A percentile compares a stretch with the other conserved stretches of the same genome.
phyloP scores from a whole-genome alignment of 2,329 filamentous ascomycete species.

The Shiraia sp. region DNA sequence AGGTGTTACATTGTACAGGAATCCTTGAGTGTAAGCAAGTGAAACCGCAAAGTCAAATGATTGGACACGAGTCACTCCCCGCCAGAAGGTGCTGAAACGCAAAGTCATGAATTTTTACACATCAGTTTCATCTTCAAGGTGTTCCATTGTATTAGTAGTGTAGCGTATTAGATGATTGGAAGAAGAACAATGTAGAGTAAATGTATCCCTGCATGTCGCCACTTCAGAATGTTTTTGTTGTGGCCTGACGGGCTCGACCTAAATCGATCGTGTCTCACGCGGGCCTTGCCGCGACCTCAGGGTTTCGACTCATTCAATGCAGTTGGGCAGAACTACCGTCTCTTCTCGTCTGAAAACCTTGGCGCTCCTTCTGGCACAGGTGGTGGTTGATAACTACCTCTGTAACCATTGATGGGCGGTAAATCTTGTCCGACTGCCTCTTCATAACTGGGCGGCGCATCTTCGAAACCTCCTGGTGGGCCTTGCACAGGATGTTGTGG shows the following conservation, averaged over 20 bases:
- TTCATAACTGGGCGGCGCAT: conserved; percentile 93
- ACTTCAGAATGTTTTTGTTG: neutral
- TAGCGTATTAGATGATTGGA: conserved; percentile 20
- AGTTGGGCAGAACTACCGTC: conserved; percentile 21
- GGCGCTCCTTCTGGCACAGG: conserved; percentile 43
- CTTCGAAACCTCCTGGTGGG: conserved; percentile 55
- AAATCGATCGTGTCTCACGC: neutral
- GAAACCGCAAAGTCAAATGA: no score
- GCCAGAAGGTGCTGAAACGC: no score
- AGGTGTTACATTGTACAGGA: no score
- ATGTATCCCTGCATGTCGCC: conserved; percentile 8
- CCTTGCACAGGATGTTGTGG: conserved; percentile 43
- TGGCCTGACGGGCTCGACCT: conserved; percentile 3
- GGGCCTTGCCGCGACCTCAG: neutral
- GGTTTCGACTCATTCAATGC: no score
- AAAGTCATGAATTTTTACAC: no score
- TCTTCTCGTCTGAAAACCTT: conserved; percentile 43
- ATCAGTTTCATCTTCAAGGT: no score
- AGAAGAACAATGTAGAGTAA: conserved; percentile 11
- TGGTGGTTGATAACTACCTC: conserved; percentile 65
- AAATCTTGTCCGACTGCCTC: conserved; percentile 84
- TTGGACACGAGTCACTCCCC: no score
- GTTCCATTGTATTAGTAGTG: no score
- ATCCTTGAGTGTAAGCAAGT: no score
- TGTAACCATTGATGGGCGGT: conserved; percentile 71